phyloP scores from a whole-genome alignment of 2,329 filamentous ascomycete genomes.

The Sordariomycetes sp. region DNA sequence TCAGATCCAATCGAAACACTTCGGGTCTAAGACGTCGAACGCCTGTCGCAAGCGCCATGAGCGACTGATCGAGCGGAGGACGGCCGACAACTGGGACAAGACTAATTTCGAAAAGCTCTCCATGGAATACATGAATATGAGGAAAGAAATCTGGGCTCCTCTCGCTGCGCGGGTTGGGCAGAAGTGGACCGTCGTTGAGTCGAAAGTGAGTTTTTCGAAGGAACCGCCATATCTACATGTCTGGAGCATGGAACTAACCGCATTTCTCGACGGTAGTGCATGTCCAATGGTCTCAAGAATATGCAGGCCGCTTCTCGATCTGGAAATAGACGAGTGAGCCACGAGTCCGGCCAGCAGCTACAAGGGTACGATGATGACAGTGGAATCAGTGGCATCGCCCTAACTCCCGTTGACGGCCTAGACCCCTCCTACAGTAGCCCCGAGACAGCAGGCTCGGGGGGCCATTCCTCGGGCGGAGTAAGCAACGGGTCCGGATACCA shows the following conservation, averaged over 20 bases:
- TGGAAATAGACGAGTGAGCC: slow-evolving; percentile 53
- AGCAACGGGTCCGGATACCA: slow-evolving; percentile 11
- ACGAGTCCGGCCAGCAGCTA: slow-evolving; percentile 33
- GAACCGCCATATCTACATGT: not conserved
- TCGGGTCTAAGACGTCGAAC: slow-evolving; percentile 68
- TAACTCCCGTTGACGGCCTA: slow-evolving; percentile 48
- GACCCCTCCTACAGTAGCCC: slow-evolving; percentile 47
- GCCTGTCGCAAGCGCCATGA: slow-evolving; percentile 87
- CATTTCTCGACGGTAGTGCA: slow-evolving; percentile 43
- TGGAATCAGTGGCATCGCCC: slow-evolving; percentile 52
- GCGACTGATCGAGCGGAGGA: slow-evolving; percentile 65
- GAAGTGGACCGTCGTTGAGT: slow-evolving; percentile 64
- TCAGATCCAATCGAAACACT: slow-evolving; percentile 66
- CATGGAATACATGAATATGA: slow-evolving; percentile 66
- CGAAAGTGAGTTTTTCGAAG: slow-evolving; percentile 35
- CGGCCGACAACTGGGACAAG: slow-evolving; percentile 68
- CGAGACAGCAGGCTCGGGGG: slow-evolving; percentile 33
- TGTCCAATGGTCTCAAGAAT: slow-evolving; percentile 76
- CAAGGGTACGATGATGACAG: slow-evolving; percentile 58
- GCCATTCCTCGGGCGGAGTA: slow-evolving; percentile 19
- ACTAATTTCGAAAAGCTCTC: slow-evolving; percentile 65
- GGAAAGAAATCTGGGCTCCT: slow-evolving; percentile 72
- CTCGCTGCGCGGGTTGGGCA: slow-evolving; percentile 69
- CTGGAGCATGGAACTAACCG: not conserved
- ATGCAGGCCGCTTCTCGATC: slow-evolving; percentile 60